Percentiles rank a stretch among this genome's conserved stretches.
These are phyloP conservation scores for Cucurbita argyrosperma DNA, from an alignment of 306 rosid species.

Conservation along the genomic window DNA sequence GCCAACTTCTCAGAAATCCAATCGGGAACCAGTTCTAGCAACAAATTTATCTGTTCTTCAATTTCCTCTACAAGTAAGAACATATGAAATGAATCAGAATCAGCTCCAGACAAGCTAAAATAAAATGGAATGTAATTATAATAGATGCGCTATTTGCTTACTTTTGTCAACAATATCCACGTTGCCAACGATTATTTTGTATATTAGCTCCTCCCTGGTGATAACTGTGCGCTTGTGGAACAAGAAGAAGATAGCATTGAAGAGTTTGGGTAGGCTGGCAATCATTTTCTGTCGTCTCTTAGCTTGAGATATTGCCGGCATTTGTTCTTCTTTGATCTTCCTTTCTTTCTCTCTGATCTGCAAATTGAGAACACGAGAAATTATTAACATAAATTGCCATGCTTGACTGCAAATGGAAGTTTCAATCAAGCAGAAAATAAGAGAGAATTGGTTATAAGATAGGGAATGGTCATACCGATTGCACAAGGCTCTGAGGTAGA, in stretches of 20 bases:
- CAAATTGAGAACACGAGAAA: constrained; percentile 5
- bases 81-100: constrained; percentile 8
- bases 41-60: constrained; percentile 51
- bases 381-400: background rate
- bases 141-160: constrained; percentile 16
- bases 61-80: constrained; percentile 41
- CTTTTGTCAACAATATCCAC: constrained; percentile 44
- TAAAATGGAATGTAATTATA: background rate
- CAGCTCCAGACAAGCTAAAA: constrained; percentile 6
- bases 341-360: constrained; percentile 73
- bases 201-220: constrained; percentile 58
- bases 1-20: constrained; percentile 66
- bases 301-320: constrained; percentile 60
- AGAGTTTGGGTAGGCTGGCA: constrained; percentile 63
- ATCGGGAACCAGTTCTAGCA: constrained; percentile 58
- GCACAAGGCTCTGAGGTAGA: constrained; percentile 46
- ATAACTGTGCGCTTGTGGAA: constrained; percentile 40
- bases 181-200: constrained; percentile 42
- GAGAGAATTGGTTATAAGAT: background rate
- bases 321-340: constrained; percentile 44
- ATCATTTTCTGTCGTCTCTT: constrained; percentile 52
- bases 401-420: background rate
- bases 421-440: background rate
- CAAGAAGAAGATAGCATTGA: constrained; percentile 51
- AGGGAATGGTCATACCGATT: constrained; percentile 40